Base-by-base conservation (phyloP, 1,284 basidiomycete genomes). In the Exsudoporus floridanus region DNA sequence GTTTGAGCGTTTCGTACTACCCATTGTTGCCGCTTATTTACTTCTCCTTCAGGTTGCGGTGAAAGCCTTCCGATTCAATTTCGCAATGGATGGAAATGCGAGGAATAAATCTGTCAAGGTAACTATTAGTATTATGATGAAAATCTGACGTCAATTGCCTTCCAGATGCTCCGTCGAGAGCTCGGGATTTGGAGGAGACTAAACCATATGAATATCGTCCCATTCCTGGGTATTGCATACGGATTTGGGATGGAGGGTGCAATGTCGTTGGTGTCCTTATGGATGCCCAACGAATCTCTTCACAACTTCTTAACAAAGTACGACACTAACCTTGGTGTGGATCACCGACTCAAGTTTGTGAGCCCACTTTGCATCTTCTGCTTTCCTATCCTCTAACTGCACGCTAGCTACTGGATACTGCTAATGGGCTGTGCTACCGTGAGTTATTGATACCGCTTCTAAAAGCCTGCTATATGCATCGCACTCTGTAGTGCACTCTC, bases 1-100 rank as follows among this genome's bases (percentile, higher is more conserved):
- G 60, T 60, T 39, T 9, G 43, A 5, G 1, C 9, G 10, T 25
- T n/a, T n/a, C n/a, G n/a, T n/a, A n/a, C n/a, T n/a, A n/a, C n/a
- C n/a, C n/a, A n/a, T n/a, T n/a, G n/a, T n/a, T n/a, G n/a, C n/a
- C n/a, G n/a, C 14, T 25, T 12, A 40, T 40, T n/a, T 25, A 25
- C 21, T 25, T 8, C 38, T n/a, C n/a, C n/a, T 25, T n/a, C 38
- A 39, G 38, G 38, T 25, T n/a, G 38, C 38, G 9, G 23, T 23
- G n/a, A 40, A 40, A 14, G 38, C 38, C 7, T 40, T 40, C 14
- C 38, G 38, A 16, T 25, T 40, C 38, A 16, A 16, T 14, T 39
- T 39, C 23, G n/a, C 38, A 6, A 25, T 25, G 16, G 23, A 14
- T 5, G 21, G 38, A 39, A 9, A n/a, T n/a, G 5, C 16, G 25